Percentiles rank a stretch among this genome's conserved stretches.
phyloP scores from a whole-genome alignment of 495 filamentous ascomycete species.

The Parathielavia hyrcaniae region DNA sequence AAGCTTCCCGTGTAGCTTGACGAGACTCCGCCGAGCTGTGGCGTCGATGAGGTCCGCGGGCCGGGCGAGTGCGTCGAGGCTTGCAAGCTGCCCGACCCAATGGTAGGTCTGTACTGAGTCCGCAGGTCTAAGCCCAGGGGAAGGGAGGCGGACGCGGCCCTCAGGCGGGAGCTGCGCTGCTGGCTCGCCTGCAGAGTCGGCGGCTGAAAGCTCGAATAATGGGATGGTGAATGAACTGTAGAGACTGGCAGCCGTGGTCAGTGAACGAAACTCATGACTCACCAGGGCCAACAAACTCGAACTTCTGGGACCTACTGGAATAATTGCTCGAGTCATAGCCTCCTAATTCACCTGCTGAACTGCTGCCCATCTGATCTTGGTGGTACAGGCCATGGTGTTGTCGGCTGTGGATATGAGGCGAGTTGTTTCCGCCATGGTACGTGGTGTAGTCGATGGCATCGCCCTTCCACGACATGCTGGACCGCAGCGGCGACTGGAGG shows the following conservation, averaged over 20 bases:
- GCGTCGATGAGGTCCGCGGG: constrained; percentile 34
- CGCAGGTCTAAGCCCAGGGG: constrained; percentile 43
- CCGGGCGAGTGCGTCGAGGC: constrained; percentile 37
- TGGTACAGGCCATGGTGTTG: constrained; percentile 37
- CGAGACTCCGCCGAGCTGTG: constrained; percentile 38
- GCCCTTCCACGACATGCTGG: constrained; percentile 58
- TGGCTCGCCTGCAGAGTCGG: constrained; percentile 39
- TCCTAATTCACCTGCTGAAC: constrained; percentile 27
- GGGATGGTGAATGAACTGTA: constrained; percentile 45
- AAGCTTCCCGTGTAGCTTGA: constrained; percentile 47
- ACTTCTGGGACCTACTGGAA: constrained; percentile 40
- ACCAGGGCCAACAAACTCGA: background rate
- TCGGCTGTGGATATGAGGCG: constrained; percentile 41
- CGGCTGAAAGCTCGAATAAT: constrained; percentile 37
- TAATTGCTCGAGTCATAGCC: constrained; percentile 49
- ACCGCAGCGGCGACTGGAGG: constrained; percentile 52
- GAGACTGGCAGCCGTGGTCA: constrained; percentile 29
- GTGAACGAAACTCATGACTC: background rate
- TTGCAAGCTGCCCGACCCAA: constrained; percentile 36
- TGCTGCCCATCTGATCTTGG: constrained; percentile 26
- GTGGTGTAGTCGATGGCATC: constrained; percentile 52
- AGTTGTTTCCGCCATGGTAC: constrained; percentile 38
- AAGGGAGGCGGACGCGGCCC: constrained; percentile 44
- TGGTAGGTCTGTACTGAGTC: constrained; percentile 44
- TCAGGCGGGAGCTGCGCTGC: constrained; percentile 40